Percentiles rank a stretch among this genome's conserved stretches.
phyloP scores from a whole-genome alignment of 1,284 basidiomycete species.

The Golubevia sp. region DNA sequence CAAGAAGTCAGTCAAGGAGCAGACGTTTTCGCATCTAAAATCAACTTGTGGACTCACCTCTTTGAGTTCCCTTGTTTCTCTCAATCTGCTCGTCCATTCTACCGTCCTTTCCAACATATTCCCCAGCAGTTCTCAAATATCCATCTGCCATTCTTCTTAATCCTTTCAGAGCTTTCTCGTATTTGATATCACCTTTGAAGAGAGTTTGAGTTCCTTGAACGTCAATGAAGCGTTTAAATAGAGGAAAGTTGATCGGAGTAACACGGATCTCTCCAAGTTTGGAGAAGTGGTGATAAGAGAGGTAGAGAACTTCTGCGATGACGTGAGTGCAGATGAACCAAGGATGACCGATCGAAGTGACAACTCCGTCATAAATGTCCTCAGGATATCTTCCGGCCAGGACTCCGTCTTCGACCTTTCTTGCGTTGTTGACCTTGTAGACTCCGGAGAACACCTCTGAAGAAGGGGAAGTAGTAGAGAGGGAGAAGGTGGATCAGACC shows the following conservation, averaged over 20 bases:
- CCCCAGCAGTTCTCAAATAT: slow-evolving; percentile 13
- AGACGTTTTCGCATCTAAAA: not conserved
- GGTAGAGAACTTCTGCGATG: slow-evolving; percentile 18
- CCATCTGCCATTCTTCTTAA: slow-evolving; percentile 16
- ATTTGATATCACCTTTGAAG: slow-evolving; percentile 8
- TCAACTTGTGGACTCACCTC: slow-evolving; percentile 16
- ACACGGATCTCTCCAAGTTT: slow-evolving; percentile 4
- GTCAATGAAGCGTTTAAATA: slow-evolving; percentile 8
- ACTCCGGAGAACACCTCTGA: slow-evolving; percentile 18
- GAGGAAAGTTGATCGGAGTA: slow-evolving; percentile 7
- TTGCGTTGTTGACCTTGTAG: slow-evolving; percentile 17
- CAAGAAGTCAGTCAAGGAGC: not conserved
- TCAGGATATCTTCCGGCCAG: slow-evolving; percentile 20
- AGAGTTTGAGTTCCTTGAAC: not conserved
- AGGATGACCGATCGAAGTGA: slow-evolving; percentile 19
- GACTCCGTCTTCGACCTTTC: slow-evolving; percentile 9
- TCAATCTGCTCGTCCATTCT: slow-evolving; percentile 28
- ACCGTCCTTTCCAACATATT: slow-evolving; percentile 8
- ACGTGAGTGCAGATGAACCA: slow-evolving; percentile 28
- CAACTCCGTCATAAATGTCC: slow-evolving; percentile 27
- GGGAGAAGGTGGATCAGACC: too few relatives aligned
- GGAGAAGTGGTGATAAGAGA: slow-evolving; percentile 14
- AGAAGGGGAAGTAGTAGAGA: too few relatives aligned
- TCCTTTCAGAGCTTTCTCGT: slow-evolving; percentile 7
- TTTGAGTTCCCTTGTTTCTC: slow-evolving; percentile 12